Percentiles rank a stretch among this genome's conserved stretches.
Conservation (phyloP, 495 filamentous ascomycete genomes). For the Daldinia childiae region DNA sequence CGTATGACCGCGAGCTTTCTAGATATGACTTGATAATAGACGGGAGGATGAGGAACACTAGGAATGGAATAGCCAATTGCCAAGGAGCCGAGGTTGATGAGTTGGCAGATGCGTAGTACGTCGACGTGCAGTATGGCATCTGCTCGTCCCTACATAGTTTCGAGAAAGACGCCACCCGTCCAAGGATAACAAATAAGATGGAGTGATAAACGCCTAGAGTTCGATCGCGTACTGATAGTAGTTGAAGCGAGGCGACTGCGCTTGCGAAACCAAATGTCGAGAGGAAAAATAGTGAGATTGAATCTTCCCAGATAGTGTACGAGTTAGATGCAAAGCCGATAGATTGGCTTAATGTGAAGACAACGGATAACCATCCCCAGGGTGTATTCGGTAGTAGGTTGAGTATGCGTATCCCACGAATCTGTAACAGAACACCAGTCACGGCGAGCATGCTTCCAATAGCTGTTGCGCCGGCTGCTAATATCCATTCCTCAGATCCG, state of each 20-base stretch:
- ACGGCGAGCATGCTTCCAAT: slow-evolving; percentile 72
- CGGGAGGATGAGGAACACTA: slow-evolving; percentile 77
- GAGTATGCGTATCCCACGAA: slow-evolving; percentile 56
- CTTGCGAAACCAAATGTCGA: slow-evolving; percentile 81
- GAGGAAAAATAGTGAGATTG: slow-evolving; percentile 91
- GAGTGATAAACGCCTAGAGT: slow-evolving; percentile 84
- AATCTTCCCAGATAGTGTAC: slow-evolving; percentile 99
- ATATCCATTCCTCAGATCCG: slow-evolving; percentile 52
- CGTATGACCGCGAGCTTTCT: slow-evolving; percentile 77
- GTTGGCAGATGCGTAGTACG: slow-evolving; percentile 90
- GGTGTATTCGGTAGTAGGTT: slow-evolving; percentile 77
- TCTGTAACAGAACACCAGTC: slow-evolving; percentile 61
- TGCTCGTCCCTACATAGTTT: slow-evolving; percentile 97
- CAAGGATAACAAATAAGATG: slow-evolving; percentile 80
- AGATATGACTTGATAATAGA: slow-evolving; percentile 82
- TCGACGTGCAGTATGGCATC: slow-evolving; percentile 95
- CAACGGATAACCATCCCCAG: slow-evolving; percentile 86
- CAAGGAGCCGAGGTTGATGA: slow-evolving; percentile 94
- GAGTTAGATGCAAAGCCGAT: slow-evolving; percentile 96
- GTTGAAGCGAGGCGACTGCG: slow-evolving; percentile 77
- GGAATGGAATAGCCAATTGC: slow-evolving; percentile 84
- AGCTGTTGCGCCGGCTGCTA: slow-evolving; percentile 59
- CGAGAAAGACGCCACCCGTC: slow-evolving; percentile 84
- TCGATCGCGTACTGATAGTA: slow-evolving; percentile 68
- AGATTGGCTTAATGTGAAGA: slow-evolving; percentile 84